These are phyloP conservation scores for Metschnikowia cubensis DNA, from an alignment of 805 yeast genomes.

Conservation along the genomic window DNA sequence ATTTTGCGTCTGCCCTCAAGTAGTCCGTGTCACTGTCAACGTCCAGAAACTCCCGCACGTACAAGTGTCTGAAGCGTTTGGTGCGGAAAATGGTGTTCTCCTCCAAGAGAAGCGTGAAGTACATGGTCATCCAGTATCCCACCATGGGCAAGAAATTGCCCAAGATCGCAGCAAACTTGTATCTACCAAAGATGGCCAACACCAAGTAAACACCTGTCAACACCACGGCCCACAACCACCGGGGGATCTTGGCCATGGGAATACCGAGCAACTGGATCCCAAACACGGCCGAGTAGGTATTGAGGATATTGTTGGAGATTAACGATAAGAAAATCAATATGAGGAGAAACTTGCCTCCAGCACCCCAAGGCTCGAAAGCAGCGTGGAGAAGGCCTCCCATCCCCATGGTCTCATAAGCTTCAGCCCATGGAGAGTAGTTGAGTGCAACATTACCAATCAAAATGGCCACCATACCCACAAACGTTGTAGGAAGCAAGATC, in stretches of 20 bases:
- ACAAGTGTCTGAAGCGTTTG: conserved; percentile 29
- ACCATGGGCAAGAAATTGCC: conserved; percentile 86
- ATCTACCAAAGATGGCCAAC: conserved; percentile 71
- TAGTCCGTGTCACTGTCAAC: conserved; percentile 13
- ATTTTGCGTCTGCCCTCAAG: conserved; percentile 7
- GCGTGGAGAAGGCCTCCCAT: conserved; percentile 71
- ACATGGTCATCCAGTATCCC: conserved; percentile 87
- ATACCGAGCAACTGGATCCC: conserved; percentile 63
- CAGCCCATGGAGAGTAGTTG: conserved; percentile 52
- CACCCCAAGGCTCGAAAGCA: conserved; percentile 71
- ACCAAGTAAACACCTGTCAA: conserved; percentile 62
- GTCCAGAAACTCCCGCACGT: conserved; percentile 27
- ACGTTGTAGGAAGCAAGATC: conserved; percentile 64
- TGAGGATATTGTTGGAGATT: conserved; percentile 76
- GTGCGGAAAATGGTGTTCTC: conserved; percentile 73
- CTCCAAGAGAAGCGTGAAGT: conserved; percentile 63
- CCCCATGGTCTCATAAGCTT: conserved; percentile 54
- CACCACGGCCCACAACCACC: conserved; percentile 70
- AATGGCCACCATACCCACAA: conserved; percentile 72
- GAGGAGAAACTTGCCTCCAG: conserved; percentile 71
- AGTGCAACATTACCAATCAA: conserved; percentile 66
- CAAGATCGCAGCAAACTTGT: conserved; percentile 66
- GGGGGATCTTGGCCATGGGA: conserved; percentile 58
- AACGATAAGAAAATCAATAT: conserved; percentile 68
- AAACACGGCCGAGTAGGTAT: conserved; percentile 78